Percentiles rank a stretch among this genome's conserved stretches.
Evolutionary conservation across 2,329 filamentous ascomycete species (phyloP).

Genomic region (Immersiporthe knoxdaviesiana): DNA sequence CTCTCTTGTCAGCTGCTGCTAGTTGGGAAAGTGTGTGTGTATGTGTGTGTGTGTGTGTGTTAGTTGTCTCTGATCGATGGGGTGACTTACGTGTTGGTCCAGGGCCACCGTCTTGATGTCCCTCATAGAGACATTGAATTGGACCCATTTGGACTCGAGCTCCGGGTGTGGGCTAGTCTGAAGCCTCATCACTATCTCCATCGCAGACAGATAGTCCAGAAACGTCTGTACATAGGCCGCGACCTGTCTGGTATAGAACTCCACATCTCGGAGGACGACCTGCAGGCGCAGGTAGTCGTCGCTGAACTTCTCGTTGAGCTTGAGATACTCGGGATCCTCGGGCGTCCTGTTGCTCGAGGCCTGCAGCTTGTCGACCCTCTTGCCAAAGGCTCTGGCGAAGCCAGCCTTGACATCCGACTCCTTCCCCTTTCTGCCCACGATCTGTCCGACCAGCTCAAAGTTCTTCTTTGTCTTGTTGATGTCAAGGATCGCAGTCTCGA

Average conservation of each 20-base stretch:
- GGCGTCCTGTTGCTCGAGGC: slow-evolving; percentile 62
- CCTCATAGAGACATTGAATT: slow-evolving; percentile 83
- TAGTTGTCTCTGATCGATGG: not conserved
- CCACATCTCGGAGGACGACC: slow-evolving; percentile 90
- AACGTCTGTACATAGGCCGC: slow-evolving; percentile 81
- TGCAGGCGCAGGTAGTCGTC: slow-evolving; percentile 92
- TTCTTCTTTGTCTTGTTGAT: slow-evolving; percentile 98
- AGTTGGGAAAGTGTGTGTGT: no score
- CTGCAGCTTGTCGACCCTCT: slow-evolving; percentile 83
- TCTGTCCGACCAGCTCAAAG: slow-evolving; percentile 87
- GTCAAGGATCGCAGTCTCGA: slow-evolving; percentile 73
- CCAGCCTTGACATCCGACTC: slow-evolving; percentile 86
- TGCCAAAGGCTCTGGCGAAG: slow-evolving; percentile 86
- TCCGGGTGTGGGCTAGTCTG: slow-evolving; percentile 77
- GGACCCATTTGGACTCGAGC: slow-evolving; percentile 91
- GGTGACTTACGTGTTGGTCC: slow-evolving; percentile 81
- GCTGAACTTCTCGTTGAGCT: slow-evolving; percentile 82
- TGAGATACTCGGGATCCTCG: slow-evolving; percentile 81
- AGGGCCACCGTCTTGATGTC: slow-evolving; percentile 84
- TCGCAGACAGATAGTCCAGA: slow-evolving; percentile 76
- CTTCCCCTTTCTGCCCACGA: slow-evolving; percentile 82
- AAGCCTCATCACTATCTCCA: slow-evolving; percentile 78
- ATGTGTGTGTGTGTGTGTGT: no score
- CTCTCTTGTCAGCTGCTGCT: slow-evolving; percentile 34
- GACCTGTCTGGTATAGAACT: slow-evolving; percentile 84